Conservation (phyloP, 2,329 filamentous ascomycete species). For the Metarhizium humberi region DNA sequence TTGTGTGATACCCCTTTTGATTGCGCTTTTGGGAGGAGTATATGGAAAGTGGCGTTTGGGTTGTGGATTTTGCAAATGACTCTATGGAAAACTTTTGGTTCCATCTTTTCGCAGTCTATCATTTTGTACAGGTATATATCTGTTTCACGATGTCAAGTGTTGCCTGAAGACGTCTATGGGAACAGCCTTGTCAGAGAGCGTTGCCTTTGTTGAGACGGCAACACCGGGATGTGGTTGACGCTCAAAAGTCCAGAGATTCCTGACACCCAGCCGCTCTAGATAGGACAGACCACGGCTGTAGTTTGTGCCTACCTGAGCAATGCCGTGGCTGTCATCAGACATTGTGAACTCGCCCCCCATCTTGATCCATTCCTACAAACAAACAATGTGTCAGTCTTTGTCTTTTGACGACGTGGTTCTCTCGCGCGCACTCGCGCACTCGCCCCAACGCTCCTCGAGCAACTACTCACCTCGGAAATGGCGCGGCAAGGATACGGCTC, state of each 20-base stretch:
- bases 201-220: conserved; percentile 20
- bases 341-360: conserved; percentile 78
- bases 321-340: conserved; percentile 89
- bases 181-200: conserved; percentile 34
- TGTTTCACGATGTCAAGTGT: conserved; percentile 12
- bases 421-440: no score
- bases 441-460: no score
- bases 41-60: not conserved
- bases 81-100: conserved; percentile 14
- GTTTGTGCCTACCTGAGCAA: conserved; percentile 79
- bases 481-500: conserved; percentile 80
- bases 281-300: conserved; percentile 64
- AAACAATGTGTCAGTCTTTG: conserved; percentile 2
- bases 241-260: conserved; percentile 49
- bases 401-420: no score
- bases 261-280: conserved; percentile 55
- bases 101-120: conserved; percentile 8
- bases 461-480: conserved; percentile 60
- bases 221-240: conserved; percentile 23
- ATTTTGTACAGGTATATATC: not conserved
- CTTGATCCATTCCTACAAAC: conserved; percentile 55
- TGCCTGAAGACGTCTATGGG: conserved; percentile 29
- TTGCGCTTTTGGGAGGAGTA: not conserved
- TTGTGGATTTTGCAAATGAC: not conserved
- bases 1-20: conserved; percentile 15